Evolutionary conservation across 2,329 filamentous ascomycete species (phyloP).

Genomic region (Plectosphaerella plurivora): DNA sequence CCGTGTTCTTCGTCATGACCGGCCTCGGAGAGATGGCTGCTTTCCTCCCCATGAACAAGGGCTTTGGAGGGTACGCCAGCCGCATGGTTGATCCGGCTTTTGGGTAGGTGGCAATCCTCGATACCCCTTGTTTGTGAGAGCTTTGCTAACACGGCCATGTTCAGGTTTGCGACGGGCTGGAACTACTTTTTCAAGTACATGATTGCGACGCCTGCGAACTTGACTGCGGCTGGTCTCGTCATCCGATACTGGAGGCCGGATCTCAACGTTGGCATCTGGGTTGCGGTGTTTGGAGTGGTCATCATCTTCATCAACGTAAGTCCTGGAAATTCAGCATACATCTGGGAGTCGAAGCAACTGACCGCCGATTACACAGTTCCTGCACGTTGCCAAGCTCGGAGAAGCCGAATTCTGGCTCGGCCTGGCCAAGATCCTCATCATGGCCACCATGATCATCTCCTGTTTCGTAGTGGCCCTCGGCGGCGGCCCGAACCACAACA

Average conservation of each 20-base stretch:
- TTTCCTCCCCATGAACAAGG: slow-evolving; percentile 19
- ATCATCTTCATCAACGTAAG: slow-evolving; percentile 29
- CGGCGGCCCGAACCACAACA: slow-evolving; percentile 28
- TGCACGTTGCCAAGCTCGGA: slow-evolving; percentile 35
- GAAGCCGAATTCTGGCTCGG: slow-evolving; percentile 45
- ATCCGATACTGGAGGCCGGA: slow-evolving; percentile 31
- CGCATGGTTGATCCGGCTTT: slow-evolving; percentile 24
- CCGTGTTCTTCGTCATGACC: slow-evolving; percentile 54
- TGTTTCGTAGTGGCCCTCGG: slow-evolving; percentile 33
- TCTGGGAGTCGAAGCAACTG: background rate
- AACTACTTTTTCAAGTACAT: slow-evolving; percentile 43
- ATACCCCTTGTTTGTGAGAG: background rate
- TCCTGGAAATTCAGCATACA: background rate
- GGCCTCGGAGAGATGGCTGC: slow-evolving; percentile 28
- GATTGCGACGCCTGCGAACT: slow-evolving; percentile 30
- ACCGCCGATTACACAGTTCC: slow-evolving; percentile 14
- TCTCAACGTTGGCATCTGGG: slow-evolving; percentile 32
- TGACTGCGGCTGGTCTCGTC: slow-evolving; percentile 32
- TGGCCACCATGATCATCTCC: slow-evolving; percentile 31
- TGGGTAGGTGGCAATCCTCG: slow-evolving; percentile 12
- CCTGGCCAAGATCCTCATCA: slow-evolving; percentile 37
- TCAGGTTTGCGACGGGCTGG: slow-evolving; percentile 37
- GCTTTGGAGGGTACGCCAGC: slow-evolving; percentile 22
- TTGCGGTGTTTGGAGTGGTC: slow-evolving; percentile 25
- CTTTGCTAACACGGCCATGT: rapidly evolving